phyloP scores from a whole-genome alignment of 2,329 filamentous ascomycete genomes.

The Aspergillus piperis region DNA sequence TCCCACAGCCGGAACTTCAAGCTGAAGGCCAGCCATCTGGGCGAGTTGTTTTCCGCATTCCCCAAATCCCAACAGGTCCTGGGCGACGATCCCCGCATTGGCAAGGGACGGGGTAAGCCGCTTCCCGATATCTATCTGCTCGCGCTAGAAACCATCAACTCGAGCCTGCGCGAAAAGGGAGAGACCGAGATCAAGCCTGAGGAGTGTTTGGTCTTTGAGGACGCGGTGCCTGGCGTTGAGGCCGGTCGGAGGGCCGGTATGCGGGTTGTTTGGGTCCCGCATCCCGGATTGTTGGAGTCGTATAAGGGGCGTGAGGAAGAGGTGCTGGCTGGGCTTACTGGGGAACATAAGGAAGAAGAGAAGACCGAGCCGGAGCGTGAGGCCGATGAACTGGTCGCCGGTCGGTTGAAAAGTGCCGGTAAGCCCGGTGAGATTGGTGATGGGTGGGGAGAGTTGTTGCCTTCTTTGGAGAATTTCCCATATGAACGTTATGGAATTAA shows the following conservation, averaged over 20 bases:
- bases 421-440: conserved; percentile 59
- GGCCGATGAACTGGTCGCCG: conserved; percentile 41
- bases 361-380: conserved; percentile 42
- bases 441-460: conserved; percentile 59
- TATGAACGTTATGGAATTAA: conserved; percentile 62
- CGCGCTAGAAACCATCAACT: conserved; percentile 82
- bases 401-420: conserved; percentile 46
- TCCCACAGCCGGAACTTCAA: conserved; percentile 71
- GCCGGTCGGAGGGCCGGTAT: conserved; percentile 87
- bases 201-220: conserved; percentile 95
- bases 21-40: conserved; percentile 68
- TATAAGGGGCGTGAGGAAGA: conserved; percentile 75
- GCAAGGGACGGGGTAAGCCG: conserved; percentile 82
- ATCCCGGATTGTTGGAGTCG: conserved; percentile 73
- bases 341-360: conserved; percentile 63
- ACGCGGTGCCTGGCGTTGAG: conserved; percentile 90
- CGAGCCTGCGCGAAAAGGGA: conserved; percentile 60
- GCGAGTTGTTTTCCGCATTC: conserved; percentile 60
- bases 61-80: conserved; percentile 70
- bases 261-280: conserved; percentile 91
- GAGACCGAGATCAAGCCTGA: conserved; percentile 68
- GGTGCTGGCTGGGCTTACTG: conserved; percentile 80
- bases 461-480: conserved; percentile 60
- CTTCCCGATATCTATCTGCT: conserved; percentile 92
- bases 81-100: conserved; percentile 81